These are phyloP conservation scores for Cystobasidium slooffiae DNA, from an alignment of 1,284 basidiomycete species.

Conservation along the genomic window DNA sequence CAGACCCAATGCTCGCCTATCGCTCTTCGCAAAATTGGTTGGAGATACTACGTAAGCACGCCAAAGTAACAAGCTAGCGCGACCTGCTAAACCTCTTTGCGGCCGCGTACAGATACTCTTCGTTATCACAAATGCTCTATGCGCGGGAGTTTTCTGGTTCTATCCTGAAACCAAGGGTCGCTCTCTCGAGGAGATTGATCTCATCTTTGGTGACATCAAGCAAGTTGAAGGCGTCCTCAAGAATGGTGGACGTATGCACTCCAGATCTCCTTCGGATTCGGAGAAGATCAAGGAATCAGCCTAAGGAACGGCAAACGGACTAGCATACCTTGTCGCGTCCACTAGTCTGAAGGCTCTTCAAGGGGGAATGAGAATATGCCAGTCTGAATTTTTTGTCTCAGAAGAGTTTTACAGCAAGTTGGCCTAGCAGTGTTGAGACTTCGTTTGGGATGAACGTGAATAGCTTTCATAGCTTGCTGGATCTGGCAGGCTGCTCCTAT, in stretches of 20 bases:
- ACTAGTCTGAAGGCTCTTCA: too few relatives aligned
- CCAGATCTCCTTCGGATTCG: slow-evolving; percentile 1
- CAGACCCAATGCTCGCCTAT: slow-evolving; percentile 39
- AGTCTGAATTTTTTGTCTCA: too few relatives aligned
- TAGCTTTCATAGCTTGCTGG: too few relatives aligned
- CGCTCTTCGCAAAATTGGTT: slow-evolving; percentile 31
- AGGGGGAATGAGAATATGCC: too few relatives aligned
- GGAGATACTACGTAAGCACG: slow-evolving; percentile 35
- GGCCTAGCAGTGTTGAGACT: too few relatives aligned
- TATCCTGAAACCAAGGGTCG: slow-evolving; percentile 52
- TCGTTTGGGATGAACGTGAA: too few relatives aligned
- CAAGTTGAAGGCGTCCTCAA: slow-evolving; percentile 29
- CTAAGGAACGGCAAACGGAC: too few relatives aligned
- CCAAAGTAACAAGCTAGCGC: too few relatives aligned
- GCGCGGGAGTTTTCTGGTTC: slow-evolving; percentile 35
- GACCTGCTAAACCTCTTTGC: too few relatives aligned
- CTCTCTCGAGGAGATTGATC: slow-evolving; percentile 58
- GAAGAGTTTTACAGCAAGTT: too few relatives aligned
- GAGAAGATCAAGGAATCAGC: slow-evolving; percentile 28
- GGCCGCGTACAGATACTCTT: slow-evolving; percentile 31
- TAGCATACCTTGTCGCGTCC: too few relatives aligned
- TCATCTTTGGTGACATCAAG: slow-evolving; percentile 56
- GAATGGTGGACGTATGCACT: neutral
- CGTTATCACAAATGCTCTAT: slow-evolving; percentile 36
- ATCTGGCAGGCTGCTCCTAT: too few relatives aligned